Conservation (phyloP, 2,329 filamentous ascomycete species). For the Exserohilum turcica region DNA sequence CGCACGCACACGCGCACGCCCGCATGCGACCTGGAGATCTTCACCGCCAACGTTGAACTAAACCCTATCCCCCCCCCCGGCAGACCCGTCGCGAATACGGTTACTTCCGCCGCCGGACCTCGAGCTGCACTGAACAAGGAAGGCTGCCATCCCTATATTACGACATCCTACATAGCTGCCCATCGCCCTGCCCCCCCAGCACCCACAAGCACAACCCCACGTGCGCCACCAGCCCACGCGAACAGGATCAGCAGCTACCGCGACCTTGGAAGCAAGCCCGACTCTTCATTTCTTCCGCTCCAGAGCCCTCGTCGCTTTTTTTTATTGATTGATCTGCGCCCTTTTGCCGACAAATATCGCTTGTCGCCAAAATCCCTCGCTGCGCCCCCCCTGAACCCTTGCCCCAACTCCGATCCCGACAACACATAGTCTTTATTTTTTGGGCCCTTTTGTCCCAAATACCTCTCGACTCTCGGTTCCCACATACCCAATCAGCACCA, state of each 20-base stretch:
- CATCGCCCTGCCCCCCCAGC: conserved; percentile 3
- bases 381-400: background rate
- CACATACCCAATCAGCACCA: background rate
- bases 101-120: conserved; percentile 12
- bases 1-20: background rate
- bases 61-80: conserved; percentile 2
- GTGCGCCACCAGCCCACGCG: conserved; percentile 10
- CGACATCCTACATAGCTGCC: conserved; percentile 9
- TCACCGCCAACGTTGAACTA: conserved; percentile 15
- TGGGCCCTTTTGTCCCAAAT: background rate
- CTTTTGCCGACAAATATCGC: background rate
- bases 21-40: conserved; percentile 10
- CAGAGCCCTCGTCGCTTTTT: conserved; percentile 1
- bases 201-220: conserved; percentile 11
- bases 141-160: conserved; percentile 6
- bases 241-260: conserved; percentile 15
- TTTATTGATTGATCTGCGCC: background rate
- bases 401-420: background rate
- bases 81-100: conserved; percentile 11
- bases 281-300: conserved; percentile 3
- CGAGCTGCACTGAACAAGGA: background rate
- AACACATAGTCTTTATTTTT: background rate
- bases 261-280: conserved; percentile 12
- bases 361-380: background rate
- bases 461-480: background rate